Evolutionary conservation across 306 rosid species (phyloP).

Genomic region (Dicorynia guianensis): DNA sequence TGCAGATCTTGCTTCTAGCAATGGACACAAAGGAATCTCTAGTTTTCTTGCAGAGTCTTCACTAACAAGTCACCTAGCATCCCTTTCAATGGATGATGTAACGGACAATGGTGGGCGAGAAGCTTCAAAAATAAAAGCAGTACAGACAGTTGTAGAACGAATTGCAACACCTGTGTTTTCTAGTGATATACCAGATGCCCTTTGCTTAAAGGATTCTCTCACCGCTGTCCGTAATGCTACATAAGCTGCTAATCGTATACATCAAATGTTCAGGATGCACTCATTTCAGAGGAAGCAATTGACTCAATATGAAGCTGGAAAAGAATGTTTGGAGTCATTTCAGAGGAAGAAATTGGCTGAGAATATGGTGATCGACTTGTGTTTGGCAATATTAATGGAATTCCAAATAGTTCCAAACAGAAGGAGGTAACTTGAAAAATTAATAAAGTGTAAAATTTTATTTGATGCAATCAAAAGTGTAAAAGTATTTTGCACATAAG

Average conservation of each 20-base stretch:
- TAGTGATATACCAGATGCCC: conserved; percentile 58
- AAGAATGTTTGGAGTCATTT: too few species aligned
- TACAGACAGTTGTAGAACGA: conserved; percentile 71
- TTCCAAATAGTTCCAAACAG: too few species aligned
- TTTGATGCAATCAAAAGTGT: too few species aligned
- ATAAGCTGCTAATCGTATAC: conserved; percentile 82
- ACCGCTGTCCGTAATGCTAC: conserved; percentile 89
- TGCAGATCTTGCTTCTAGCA: conserved; percentile 78
- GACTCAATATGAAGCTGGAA: conserved; percentile 49
- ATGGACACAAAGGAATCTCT: conserved; percentile 85
- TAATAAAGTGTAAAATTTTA: too few species aligned
- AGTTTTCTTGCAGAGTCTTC: conserved; percentile 86
- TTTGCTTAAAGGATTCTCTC: conserved; percentile 84
- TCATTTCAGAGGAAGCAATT: conserved; percentile 75
- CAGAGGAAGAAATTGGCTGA: too few species aligned
- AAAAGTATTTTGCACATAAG: too few species aligned
- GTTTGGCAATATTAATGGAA: too few species aligned
- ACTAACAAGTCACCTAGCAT: conserved; percentile 64
- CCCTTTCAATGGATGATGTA: conserved; percentile 61
- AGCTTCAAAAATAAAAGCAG: conserved; percentile 49
- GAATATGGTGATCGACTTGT: too few species aligned
- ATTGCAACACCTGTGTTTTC: conserved; percentile 57
- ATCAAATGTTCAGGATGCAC: conserved; percentile 75
- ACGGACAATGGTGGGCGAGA: conserved; percentile 51
- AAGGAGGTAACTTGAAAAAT: too few species aligned